These are phyloP conservation scores for Scytalidium sp. DNA, from an alignment of 2,329 filamentous ascomycete genomes.

Conservation along the genomic window DNA sequence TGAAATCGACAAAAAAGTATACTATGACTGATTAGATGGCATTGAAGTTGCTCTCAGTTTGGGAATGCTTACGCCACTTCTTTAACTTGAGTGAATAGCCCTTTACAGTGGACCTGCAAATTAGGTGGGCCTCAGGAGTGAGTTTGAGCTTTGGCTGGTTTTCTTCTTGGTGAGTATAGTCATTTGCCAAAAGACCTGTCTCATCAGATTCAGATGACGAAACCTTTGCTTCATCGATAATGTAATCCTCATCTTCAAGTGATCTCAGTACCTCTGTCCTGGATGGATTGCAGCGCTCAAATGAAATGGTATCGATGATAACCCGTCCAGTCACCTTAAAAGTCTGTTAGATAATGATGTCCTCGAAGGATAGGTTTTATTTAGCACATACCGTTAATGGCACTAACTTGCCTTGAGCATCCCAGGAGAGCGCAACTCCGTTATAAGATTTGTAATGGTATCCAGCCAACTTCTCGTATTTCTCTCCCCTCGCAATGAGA, in stretches of 20 bases:
- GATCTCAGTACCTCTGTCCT: not conserved
- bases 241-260: slow-evolving; percentile 2
- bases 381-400: slow-evolving; percentile 1
- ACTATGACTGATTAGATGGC: slow-evolving; percentile 21
- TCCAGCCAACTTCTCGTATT: slow-evolving; percentile 42
- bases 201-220: not conserved
- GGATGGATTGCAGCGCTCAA: slow-evolving; percentile 5
- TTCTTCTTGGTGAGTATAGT: not conserved
- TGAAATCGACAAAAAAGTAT: slow-evolving; percentile 44
- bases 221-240: not conserved
- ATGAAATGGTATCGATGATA: slow-evolving; percentile 10
- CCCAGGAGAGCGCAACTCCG: slow-evolving; percentile 3
- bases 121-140: slow-evolving; percentile 3
- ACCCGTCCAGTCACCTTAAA: slow-evolving; percentile 7
- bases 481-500: slow-evolving; percentile 36
- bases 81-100: slow-evolving; percentile 10
- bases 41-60: slow-evolving; percentile 3
- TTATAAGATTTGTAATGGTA: slow-evolving; percentile 40
- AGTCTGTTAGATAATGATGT: slow-evolving; percentile 9
- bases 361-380: slow-evolving; percentile 10
- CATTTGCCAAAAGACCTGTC: not conserved
- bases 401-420: slow-evolving; percentile 1
- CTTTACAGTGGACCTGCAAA: slow-evolving; percentile 2
- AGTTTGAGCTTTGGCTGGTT: slow-evolving; percentile 1
- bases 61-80: slow-evolving; percentile 6